Base-by-base conservation (phyloP, 225 moss, liverwort and hornwort species). In the Marchantia paleacea region DNA sequence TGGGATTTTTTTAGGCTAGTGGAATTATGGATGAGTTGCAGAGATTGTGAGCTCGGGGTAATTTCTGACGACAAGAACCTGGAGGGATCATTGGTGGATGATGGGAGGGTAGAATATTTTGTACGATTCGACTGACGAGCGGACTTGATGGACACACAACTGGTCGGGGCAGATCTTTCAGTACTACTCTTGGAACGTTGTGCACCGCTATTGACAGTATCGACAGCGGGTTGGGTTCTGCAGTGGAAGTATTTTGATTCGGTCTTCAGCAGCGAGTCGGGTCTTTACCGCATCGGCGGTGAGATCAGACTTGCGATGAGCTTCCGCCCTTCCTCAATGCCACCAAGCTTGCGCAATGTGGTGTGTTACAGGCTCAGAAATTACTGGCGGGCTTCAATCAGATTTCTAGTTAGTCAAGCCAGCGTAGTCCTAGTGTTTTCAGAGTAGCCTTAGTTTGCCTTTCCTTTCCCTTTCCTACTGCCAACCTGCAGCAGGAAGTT, bases 11-110 rank as follows among this genome's bases (percentile, higher is more conserved):
- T 8, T 48, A 52, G 54, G 54, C 74, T 55, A 65, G 14, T 30
- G 39, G 18, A 39, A 54, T 54, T 60, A 60, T 39, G 31, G 57
- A 3, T 14, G 26, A 24, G 63, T 78, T 64, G 78, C 64, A 78
- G 65, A 65, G 49, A 64, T 65, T 64, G 63, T 24, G 25, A 64
- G 49, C n/a, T 50, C 50, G n/a, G 14, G 24, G 25, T 51, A 25
- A 78, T 26, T 78, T 78, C 64, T 65, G 50, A 65, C 64, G 78
- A 65, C 78, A 78, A 65, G n/a, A 78, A 65, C 31, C 22, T 31
- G 78, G 64, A 74, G 25, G 48, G 63, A 64, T 39, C 19, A 61
- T 16, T 5, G 48, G 12, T 63, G 48, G 77, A 63, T 19, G 57
- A 39, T 62, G 62, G 62, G 65, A 78, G 3, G 63, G 50, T 15